Base-by-base conservation (phyloP, 371 early-diverging fungal genomes). In the Umbelopsis sp. region DNA sequence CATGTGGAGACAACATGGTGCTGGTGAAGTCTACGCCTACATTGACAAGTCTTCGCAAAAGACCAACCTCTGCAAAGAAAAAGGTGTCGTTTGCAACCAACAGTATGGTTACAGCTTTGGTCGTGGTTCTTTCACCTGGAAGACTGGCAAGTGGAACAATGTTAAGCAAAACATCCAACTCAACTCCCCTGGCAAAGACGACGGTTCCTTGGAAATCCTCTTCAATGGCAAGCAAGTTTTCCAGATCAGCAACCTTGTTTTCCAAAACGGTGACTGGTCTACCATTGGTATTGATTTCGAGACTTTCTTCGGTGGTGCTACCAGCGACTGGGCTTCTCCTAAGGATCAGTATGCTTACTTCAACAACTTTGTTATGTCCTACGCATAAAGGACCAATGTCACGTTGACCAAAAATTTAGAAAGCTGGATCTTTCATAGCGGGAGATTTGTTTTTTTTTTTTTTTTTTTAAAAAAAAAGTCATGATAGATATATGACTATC, bases 11-110 rank as follows among this genome's bases (percentile, higher is more conserved):
- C 68, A 67, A 0, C 44, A 77, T 7, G 91, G 91, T 20, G 70
- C 63, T 20, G 91, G 87, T 22, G 91, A 91, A 79, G 65, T 87
- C 16, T 91, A 91, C 65, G 84, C 87, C 22, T 90, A 90, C 65
- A 77, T 89, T 1, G 80, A 86, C 25, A 76, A 81, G 44, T 72
- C 72, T 16, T 67, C 68, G 6, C 89, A 90, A 70, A 71, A 74
- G 24, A 51, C 72, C 6, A 67, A 70, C 29, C 70, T 88, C 41
- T 85, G 90, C 67, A 68, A 74, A 9, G 74, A 75, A 20, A 75
- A 76, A 25, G 76, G 71, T 0, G 78, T 83, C 50, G 76, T 86
- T 63, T 90, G 90, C 74, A 87, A 89, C 53, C 75, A 83, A 9
- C 74, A 71, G 25, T 88, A 87, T 72, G 90, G 92, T 8, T 83